These are phyloP conservation scores for Solanum medicagineum DNA, from an alignment of 257 asterid genomes.

Conservation along the genomic window DNA sequence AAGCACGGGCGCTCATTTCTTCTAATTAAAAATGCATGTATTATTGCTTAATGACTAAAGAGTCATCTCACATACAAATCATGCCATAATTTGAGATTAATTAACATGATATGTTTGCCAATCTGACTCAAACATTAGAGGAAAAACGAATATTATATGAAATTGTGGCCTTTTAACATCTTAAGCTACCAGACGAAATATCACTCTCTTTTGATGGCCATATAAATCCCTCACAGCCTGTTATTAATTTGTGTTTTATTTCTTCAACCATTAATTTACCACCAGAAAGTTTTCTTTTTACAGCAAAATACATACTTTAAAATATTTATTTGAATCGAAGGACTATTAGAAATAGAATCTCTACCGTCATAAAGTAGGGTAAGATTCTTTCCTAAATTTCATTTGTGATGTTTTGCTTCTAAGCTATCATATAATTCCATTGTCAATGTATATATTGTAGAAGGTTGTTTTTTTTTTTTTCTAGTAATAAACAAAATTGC, in stretches of 20 bases:
- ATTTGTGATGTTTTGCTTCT: no score
- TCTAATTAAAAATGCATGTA: not conserved
- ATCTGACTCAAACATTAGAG: not conserved
- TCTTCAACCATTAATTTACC: not conserved
- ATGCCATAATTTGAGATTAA: not conserved
- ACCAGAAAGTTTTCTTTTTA: not conserved
- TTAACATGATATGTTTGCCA: not conserved
- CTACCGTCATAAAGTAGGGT: no score
- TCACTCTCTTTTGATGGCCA: not conserved
- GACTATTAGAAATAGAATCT: no score
- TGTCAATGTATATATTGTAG: not conserved
- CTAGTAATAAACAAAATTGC: not conserved
- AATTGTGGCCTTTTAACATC: not conserved
- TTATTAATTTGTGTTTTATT: not conserved
- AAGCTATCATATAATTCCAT: no score
- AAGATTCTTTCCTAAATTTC: no score
- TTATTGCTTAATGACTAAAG: not conserved
- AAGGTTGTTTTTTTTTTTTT: not conserved
- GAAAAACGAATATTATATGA: not conserved
- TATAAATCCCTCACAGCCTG: not conserved
- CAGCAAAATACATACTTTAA: no score
- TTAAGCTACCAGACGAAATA: not conserved
- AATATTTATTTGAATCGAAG: not conserved
- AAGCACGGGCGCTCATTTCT: not conserved
- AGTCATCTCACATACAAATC: not conserved